phyloP scores from a whole-genome alignment of 768 basidiomycete genomes.

The Lentinula boryana region DNA sequence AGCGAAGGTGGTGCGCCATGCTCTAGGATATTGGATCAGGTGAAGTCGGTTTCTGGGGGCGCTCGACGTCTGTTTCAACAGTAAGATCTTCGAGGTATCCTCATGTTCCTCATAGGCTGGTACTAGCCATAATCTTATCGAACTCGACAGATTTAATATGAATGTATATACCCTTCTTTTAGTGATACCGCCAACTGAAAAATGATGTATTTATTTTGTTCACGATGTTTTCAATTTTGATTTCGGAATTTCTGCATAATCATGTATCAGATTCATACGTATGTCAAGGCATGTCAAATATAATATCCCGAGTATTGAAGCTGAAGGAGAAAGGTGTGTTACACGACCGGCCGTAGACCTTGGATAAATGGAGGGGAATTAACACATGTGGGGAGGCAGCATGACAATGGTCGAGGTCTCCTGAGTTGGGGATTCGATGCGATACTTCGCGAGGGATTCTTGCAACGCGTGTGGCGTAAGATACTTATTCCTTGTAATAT shows the following conservation, averaged over 20 bases:
- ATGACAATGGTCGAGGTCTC: neutral
- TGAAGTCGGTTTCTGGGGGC: neutral
- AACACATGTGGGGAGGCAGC: neutral
- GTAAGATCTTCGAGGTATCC: neutral
- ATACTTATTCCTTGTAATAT: neutral
- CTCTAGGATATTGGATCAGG: neutral
- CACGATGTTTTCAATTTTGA: too few species aligned
- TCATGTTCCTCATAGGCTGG: too few species aligned
- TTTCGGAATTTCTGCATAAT: too few species aligned
- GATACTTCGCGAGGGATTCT: neutral
- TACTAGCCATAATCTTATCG: too few species aligned
- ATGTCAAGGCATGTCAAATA: neutral
- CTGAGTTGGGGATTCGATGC: neutral
- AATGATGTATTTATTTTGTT: too few species aligned
- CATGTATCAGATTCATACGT: constrained; percentile 35
- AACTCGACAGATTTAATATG: too few species aligned
- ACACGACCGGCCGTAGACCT: too few species aligned
- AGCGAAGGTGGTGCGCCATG: neutral
- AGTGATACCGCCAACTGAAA: too few species aligned
- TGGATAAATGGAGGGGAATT: too few species aligned
- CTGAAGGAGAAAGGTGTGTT: too few species aligned
- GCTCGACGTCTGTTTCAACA: neutral
- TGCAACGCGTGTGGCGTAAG: neutral
- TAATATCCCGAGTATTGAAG: neutral
- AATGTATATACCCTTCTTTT: too few species aligned